A percentile compares a stretch with the other conserved stretches of the same genome.
Conservation (phyloP, 139 green algal species). For the Auxenochlorella protothecoides region DNA sequence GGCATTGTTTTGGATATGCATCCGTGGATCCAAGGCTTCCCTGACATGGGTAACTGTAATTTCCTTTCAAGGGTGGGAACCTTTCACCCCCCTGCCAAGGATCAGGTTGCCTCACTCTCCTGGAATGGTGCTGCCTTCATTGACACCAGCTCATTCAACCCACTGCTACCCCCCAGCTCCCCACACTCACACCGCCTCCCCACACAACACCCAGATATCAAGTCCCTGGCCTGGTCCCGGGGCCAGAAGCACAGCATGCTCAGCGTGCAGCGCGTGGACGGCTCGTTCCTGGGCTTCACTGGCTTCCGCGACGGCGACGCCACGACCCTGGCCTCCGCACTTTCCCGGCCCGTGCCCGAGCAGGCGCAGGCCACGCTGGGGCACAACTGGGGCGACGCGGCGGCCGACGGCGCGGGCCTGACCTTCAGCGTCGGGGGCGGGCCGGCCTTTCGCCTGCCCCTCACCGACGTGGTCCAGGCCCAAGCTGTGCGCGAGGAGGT, state of each 20-base stretch:
- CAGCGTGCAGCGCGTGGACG: conserved; percentile 33
- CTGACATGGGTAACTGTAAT: too few relatives aligned
- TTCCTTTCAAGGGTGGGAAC: too few relatives aligned
- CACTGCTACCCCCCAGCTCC: too few relatives aligned
- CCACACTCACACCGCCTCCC: too few relatives aligned
- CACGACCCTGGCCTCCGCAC: background rate
- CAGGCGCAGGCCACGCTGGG: background rate
- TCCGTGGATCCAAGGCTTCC: too few relatives aligned
- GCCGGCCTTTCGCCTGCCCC: conserved; percentile 67
- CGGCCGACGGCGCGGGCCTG: conserved; percentile 46
- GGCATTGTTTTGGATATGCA: too few relatives aligned
- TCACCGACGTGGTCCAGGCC: conserved; percentile 65
- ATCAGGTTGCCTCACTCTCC: too few relatives aligned
- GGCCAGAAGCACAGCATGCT: conserved; percentile 45
- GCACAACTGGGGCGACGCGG: conserved; percentile 25
- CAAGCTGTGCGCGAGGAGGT: conserved; percentile 75
- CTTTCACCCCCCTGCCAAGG: too few relatives aligned
- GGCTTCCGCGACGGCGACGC: conserved; percentile 60
- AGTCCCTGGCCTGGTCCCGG: conserved; percentile 37
- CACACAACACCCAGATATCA: background rate
- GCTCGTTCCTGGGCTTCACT: conserved; percentile 43
- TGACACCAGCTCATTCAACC: too few relatives aligned
- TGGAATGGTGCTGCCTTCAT: too few relatives aligned
- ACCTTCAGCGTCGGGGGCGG: conserved; percentile 65
- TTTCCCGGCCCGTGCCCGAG: background rate